A percentile compares a stretch with the other conserved stretches of the same genome.
phyloP scores from a whole-genome alignment of 1,284 basidiomycete genomes.

The Sphaerobolus stellatus region DNA sequence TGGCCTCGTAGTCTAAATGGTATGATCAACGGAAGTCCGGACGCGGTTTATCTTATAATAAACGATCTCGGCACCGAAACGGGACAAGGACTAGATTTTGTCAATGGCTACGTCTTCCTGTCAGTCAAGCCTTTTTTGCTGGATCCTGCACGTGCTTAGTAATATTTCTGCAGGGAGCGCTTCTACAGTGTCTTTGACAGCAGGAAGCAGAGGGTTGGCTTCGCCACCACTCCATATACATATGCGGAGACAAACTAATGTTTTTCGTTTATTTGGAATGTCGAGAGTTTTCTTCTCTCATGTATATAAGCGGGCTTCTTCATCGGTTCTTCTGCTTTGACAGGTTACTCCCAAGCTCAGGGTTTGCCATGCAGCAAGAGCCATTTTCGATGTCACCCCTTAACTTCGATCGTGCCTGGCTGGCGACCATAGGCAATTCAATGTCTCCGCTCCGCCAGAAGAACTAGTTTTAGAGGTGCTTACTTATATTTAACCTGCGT shows the following conservation, averaged over 20 bases:
- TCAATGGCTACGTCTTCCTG: constrained; percentile 12
- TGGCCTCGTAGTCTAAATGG: constrained; percentile 22
- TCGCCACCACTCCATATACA: constrained; percentile 57
- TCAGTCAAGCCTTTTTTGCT: neutral
- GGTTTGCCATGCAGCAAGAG: too few species aligned
- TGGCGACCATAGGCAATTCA: too few species aligned
- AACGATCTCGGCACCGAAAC: constrained; percentile 25
- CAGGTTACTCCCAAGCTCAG: too few species aligned
- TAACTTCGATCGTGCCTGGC: too few species aligned
- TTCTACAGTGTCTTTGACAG: constrained; percentile 46
- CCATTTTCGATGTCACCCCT: too few species aligned
- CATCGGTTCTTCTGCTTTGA: too few species aligned
- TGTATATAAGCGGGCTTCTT: too few species aligned
- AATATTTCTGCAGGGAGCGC: constrained; percentile 9
- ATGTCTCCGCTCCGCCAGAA: too few species aligned
- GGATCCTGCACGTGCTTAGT: constrained; percentile 1
- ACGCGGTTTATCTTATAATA: constrained; percentile 20
- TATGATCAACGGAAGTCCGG: constrained; percentile 16
- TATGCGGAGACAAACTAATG: constrained; percentile 23
- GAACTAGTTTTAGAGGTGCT: too few species aligned
- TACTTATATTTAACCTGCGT: too few species aligned
- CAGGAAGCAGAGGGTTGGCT: constrained; percentile 51
- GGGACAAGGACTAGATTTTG: constrained; percentile 1
- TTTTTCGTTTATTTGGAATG: too few species aligned
- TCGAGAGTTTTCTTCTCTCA: too few species aligned